Evolutionary conservation across 2,329 filamentous ascomycete genomes (phyloP), one percentile per base, ranked within the genome.

Genomic region (Nannizziopsis arthrosporioides): DNA sequence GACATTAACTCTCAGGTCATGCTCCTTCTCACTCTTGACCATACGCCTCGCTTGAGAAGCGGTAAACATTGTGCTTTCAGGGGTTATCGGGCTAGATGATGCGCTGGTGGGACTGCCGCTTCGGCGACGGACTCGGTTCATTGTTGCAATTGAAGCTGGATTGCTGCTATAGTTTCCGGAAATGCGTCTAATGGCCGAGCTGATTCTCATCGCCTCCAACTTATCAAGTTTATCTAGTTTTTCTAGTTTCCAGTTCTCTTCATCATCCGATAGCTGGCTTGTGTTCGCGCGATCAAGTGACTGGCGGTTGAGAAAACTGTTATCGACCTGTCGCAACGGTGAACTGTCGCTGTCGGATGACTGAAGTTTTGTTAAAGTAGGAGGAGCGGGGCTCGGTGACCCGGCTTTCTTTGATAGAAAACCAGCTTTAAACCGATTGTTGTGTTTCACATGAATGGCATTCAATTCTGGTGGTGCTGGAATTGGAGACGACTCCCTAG

Each of bases 371-470:
- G 74, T 75, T 50, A 81, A 66, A 6, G 73, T 72, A 11, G 78
- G 75, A 1, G 75, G 69, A 11, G 69, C 68, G 11, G 77, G 73
- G 3, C 77, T 66, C 3, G 84, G 82, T 2, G 84, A 87, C 44
- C 76, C 81, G 40, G 68, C 76, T 77, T 69, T 80, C 63, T 82
- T 84, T 1, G 85, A 80, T 18, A 96, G 69, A 63, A 94, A 94
- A 4, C 90, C 90, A 1, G 88, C 77, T 58, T 94, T 85, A 68
- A 96, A 96, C 38, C 90, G 78, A 66, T 77, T 84, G 43, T 78
- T 77, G 44, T 78, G 77, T 57, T 85, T 74, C n/a, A 80, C 62
- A 37, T 82, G 76, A 32, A 82, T 68, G 2, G 78, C 80, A 0
- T 78, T 68, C 45, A 51, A 34, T 43, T 77, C 70, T 30, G 74